Evolutionary conservation across 306 rosid species (phyloP), one percentile per base, ranked within the genome.

Genomic region (Trifolium dubium): DNA sequence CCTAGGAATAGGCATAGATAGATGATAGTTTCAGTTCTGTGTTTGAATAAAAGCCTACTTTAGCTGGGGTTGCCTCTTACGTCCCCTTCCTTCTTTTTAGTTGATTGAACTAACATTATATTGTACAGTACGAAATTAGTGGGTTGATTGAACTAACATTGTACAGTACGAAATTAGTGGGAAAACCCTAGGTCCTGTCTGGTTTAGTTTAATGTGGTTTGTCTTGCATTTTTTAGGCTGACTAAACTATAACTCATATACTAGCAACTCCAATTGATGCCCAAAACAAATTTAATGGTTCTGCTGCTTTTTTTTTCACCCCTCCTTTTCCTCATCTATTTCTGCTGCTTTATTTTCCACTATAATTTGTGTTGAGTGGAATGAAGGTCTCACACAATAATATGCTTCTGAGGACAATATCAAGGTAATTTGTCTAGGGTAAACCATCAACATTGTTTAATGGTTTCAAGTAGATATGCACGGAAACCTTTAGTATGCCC

Each of bases 61-160:
- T 56, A 23, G 15, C 15, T 5, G 32, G 34, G 35, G 35, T 2
- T 10, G 15, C 35, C n/a, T 55, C 35, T 55, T 55, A 55, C 31
- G 28, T 0, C 3, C 3, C 31, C 14, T 55, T 55, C 34, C 35
- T 23, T 23, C 1, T 28, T 28, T 23, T 11, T 3, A 19, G 15
- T 55, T 56, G 63, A 56, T n/a, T n/a, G 63, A 56, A 56, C 35
- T 35, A 28, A 28, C 62, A n/a, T n/a, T n/a, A n/a, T n/a, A 4
- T 55, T 55, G n/a, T 55, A 23, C 10, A n/a, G n/a, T 55, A 23
- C 10, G 34, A 55, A 28, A 55, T 10, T 55, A 10, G 34, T 12
- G n/a, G 35, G 35, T n/a, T n/a, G n/a, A n/a, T n/a, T n/a, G 63
- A 56, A 56, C 35, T 35, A 28, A 28, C 62, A 4, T 55, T 55